Conservation (phyloP, 805 yeast species). For the Hermanozyma aechmeae region DNA sequence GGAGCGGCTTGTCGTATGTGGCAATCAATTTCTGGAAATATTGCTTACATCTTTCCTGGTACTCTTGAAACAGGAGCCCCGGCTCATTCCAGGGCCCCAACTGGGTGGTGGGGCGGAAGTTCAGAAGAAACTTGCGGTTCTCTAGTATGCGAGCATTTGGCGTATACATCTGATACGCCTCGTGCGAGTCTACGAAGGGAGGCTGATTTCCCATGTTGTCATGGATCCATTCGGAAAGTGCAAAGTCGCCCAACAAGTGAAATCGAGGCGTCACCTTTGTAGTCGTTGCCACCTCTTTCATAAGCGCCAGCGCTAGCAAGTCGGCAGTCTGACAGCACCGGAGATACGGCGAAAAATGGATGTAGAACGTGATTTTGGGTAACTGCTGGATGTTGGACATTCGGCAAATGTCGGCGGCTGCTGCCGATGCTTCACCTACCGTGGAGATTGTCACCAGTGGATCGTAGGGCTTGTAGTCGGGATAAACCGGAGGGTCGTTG, state of each 20-base stretch:
- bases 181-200: slow-evolving; percentile 33
- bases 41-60: slow-evolving; percentile 26
- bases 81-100: slow-evolving; percentile 36
- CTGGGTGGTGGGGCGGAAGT: slow-evolving; percentile 33
- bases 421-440: slow-evolving; percentile 15
- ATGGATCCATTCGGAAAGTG: slow-evolving; percentile 37
- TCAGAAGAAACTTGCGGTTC: slow-evolving; percentile 24
- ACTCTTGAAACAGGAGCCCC: slow-evolving; percentile 28
- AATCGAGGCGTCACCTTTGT: slow-evolving; percentile 20
- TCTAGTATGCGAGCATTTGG: slow-evolving; percentile 29
- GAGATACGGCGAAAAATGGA: slow-evolving; percentile 35
- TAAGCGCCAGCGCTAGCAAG: slow-evolving; percentile 21
- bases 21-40: slow-evolving; percentile 34
- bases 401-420: slow-evolving; percentile 13
- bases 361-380: slow-evolving; percentile 13
- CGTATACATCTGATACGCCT: slow-evolving; percentile 37
- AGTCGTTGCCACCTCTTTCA: slow-evolving; percentile 2
- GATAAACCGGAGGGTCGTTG: slow-evolving; percentile 17
- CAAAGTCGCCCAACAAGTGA: slow-evolving; percentile 35
- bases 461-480: slow-evolving; percentile 24
- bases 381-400: background rate
- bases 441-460: slow-evolving; percentile 27
- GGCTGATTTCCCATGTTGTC: slow-evolving; percentile 34
- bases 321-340: slow-evolving; percentile 38
- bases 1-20: slow-evolving; percentile 29